Evolutionary conservation across 2,329 filamentous ascomycete species (phyloP).

Genomic region (Capronia epimyces): DNA sequence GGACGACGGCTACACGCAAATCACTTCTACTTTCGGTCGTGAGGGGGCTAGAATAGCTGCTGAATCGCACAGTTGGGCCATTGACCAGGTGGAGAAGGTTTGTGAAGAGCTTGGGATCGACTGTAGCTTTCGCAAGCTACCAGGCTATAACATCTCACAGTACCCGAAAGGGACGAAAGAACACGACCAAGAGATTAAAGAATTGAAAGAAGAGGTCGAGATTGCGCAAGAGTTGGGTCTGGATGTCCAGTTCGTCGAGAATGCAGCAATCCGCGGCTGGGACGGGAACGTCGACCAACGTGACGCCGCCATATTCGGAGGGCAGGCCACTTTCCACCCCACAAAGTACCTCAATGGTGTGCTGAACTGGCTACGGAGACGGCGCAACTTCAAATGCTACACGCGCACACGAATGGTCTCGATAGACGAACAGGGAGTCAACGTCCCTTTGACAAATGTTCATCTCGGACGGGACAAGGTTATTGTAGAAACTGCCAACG

Average conservation of each 20-base stretch:
- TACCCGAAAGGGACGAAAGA: slow-evolving; percentile 40
- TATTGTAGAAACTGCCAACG: slow-evolving; percentile 43
- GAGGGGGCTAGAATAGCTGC: slow-evolving; percentile 47
- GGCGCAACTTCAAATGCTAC: slow-evolving; percentile 51
- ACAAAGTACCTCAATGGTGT: slow-evolving; percentile 53
- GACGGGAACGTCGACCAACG: slow-evolving; percentile 48
- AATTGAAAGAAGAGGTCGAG: slow-evolving; percentile 44
- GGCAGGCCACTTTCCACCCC: slow-evolving; percentile 54
- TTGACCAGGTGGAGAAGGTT: slow-evolving; percentile 49
- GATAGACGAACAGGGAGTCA: slow-evolving; percentile 47
- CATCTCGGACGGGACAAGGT: slow-evolving; percentile 45
- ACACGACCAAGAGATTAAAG: slow-evolving; percentile 44
- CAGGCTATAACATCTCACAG: slow-evolving; percentile 49
- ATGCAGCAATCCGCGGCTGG: slow-evolving; percentile 49
- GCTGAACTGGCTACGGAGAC: slow-evolving; percentile 47
- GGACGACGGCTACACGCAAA: slow-evolving; percentile 50
- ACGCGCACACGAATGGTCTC: slow-evolving; percentile 47
- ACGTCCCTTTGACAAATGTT: slow-evolving; percentile 33
- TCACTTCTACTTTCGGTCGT: slow-evolving; percentile 50
- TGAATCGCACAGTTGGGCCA: slow-evolving; percentile 52
- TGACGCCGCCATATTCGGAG: slow-evolving; percentile 44
- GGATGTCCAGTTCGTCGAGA: slow-evolving; percentile 38
- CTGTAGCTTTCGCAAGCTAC: slow-evolving; percentile 51
- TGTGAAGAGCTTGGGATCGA: slow-evolving; percentile 48
- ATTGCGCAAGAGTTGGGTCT: slow-evolving; percentile 44